These are phyloP conservation scores for Selenicereus undatus DNA, from an alignment of 148 eudicot species.

Conservation along the genomic window DNA sequence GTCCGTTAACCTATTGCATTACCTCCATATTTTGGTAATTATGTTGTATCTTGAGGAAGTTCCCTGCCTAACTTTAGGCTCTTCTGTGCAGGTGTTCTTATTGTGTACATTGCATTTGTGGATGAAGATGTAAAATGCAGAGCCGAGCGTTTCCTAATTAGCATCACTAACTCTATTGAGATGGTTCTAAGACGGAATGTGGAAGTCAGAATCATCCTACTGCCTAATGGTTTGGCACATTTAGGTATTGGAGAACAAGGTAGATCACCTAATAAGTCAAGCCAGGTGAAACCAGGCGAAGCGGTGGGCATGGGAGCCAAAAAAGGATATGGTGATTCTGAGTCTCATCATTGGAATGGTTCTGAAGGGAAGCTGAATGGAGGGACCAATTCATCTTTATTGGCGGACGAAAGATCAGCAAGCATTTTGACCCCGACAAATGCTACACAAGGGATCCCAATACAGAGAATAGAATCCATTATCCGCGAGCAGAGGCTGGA, in stretches of 20 bases:
- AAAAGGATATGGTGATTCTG: constrained; percentile 22
- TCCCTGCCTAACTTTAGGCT: constrained; percentile 7
- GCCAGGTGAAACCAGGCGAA: constrained; percentile 22
- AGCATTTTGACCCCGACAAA: constrained; percentile 28
- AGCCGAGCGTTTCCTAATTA: constrained; percentile 87
- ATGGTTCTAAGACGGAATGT: constrained; percentile 57
- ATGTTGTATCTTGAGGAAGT: not conserved
- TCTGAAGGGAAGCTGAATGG: constrained; percentile 34
- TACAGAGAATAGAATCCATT: constrained; percentile 85
- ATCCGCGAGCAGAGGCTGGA: constrained; percentile 90
- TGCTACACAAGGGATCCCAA: constrained; percentile 47
- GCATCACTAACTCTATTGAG: constrained; percentile 87
- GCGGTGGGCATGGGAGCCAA: constrained; percentile 12
- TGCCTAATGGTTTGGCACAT: constrained; percentile 42
- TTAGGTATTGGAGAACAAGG: constrained; percentile 18
- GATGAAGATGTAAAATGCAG: constrained; percentile 61
- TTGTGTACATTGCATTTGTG: constrained; percentile 76
- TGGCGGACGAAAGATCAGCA: constrained; percentile 31
- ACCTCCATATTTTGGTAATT: not conserved
- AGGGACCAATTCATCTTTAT: constrained; percentile 28
- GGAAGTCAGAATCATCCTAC: constrained; percentile 67
- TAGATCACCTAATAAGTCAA: constrained; percentile 23
- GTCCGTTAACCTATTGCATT: not conserved
- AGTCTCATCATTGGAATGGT: constrained; percentile 29
- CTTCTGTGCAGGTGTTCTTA: constrained; percentile 49